These are phyloP conservation scores for Sordaria brevicollis DNA, from an alignment of 495 filamentous ascomycete species.

Conservation along the genomic window DNA sequence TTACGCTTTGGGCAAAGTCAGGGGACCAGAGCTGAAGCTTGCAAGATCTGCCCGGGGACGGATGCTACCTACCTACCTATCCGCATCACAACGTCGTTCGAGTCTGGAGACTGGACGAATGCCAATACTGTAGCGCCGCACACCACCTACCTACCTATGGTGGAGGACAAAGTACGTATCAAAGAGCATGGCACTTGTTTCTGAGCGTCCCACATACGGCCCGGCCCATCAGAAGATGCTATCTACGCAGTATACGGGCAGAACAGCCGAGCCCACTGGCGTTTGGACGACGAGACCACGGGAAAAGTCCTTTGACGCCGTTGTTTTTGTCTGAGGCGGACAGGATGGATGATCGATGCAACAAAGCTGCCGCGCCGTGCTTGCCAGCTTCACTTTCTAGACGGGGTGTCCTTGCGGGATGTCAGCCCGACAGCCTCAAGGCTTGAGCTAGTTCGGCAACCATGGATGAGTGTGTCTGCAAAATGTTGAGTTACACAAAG, in stretches of 20 bases:
- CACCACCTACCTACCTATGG: not conserved
- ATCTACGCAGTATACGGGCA: not conserved
- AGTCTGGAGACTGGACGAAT: not conserved
- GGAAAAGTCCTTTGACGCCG: not conserved
- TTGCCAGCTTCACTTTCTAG: not conserved
- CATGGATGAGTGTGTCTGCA: not conserved
- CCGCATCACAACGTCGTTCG: constrained; percentile 7
- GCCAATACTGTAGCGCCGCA: not conserved
- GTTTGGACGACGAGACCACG: not conserved
- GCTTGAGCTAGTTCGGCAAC: constrained; percentile 4
- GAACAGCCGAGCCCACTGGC: not conserved
- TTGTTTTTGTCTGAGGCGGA: not conserved
- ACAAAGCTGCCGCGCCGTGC: not conserved
- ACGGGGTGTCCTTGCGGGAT: not conserved
- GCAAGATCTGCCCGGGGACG: constrained; percentile 22
- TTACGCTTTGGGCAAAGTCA: constrained; percentile 29
- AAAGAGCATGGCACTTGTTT: not conserved
- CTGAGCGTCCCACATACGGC: not conserved
- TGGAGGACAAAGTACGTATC: not conserved
- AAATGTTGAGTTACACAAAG: constrained; percentile 2
- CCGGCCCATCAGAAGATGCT: not conserved
- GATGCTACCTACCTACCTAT: constrained; percentile 12
- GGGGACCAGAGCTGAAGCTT: constrained; percentile 18
- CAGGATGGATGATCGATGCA: not conserved
- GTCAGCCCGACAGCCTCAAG: constrained; percentile 6